Percentiles rank a stretch among this genome's conserved stretches.
phyloP scores from a whole-genome alignment of 768 basidiomycete genomes.

The Russula olivacea region DNA sequence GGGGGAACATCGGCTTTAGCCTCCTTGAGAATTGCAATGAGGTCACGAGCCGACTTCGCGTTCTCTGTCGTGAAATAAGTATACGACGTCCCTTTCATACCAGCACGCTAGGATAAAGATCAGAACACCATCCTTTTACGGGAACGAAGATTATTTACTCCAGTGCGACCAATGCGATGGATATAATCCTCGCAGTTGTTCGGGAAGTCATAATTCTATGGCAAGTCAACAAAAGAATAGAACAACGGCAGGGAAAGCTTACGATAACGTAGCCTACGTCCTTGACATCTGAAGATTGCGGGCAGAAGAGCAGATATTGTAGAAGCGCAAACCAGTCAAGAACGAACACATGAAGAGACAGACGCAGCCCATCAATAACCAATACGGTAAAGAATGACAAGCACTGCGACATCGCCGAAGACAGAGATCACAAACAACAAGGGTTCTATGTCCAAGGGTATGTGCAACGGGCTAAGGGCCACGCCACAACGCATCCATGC shows the following conservation, averaged over 20 bases:
- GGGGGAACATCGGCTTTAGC: constrained; percentile 82
- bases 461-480: constrained; percentile 33
- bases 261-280: constrained; percentile 97
- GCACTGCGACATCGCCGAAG: constrained; percentile 43
- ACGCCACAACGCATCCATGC: constrained; percentile 45
- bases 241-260: constrained; percentile 33
- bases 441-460: constrained; percentile 37
- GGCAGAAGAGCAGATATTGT: constrained; percentile 28
- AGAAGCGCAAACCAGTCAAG: constrained; percentile 27
- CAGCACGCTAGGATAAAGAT: constrained; percentile 59
- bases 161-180: constrained; percentile 97
- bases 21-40: constrained; percentile 79
- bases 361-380: constrained; percentile 45
- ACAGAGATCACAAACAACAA: constrained; percentile 32
- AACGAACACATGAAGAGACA: constrained; percentile 35
- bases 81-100: constrained; percentile 85
- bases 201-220: constrained; percentile 93
- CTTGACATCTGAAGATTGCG: constrained; percentile 79
- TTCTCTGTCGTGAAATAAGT: constrained; percentile 98
- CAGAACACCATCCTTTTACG: neutral
- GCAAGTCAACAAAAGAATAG: constrained; percentile 6
- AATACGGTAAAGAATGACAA: constrained; percentile 38
- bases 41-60: constrained; percentile 88
- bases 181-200: constrained; percentile 99
- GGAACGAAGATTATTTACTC: constrained; percentile 43